Evolutionary conservation across 1,139 yeast species (phyloP), one percentile per base, ranked within the genome.

Genomic region (Zygoascus hellenicus): DNA sequence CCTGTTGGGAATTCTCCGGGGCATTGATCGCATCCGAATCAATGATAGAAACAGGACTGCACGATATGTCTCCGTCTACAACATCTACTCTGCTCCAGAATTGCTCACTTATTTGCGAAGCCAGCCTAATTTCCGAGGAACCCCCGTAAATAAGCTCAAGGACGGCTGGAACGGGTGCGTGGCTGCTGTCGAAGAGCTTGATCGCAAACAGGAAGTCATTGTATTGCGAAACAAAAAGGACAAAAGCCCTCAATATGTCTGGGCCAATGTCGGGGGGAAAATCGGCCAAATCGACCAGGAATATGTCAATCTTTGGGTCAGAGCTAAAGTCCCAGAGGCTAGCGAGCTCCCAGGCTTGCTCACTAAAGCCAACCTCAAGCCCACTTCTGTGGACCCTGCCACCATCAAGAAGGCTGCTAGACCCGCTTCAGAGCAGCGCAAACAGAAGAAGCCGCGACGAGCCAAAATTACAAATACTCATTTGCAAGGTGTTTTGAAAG

Each of bases 161-260:
- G 99, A 94, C 62, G 98, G 98, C 16, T 94, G 99, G 99, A 77
- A 85, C 45, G 95, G 90, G n/a, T 90, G 96, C 63, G 65, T 83
- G 42, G 80, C 78, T 5, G 85, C 94, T 0, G 80, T 92, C 28
- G 80, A 81, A 43, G 81, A 83, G 57, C 70, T 92, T 40, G 97
- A 92, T 61, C 74, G 75, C 47, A 82, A 83, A 48, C 78, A 83
- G 51, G 83, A 85, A 57, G 80, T 90, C 37, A 72, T 92, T 39
- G 96, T 92, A 2, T 71, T 88, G 56, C 76, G 96, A 49, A 88
- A 95, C 39, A 89, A 90, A 60, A 92, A 94, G 71, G 98, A 92
- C 59, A 29, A 34, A 3, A 88, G 86, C 61, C 74, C 89, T 1
- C 71, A 96, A 54, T 77, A 83, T 51, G 87, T 92, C 11, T 94